Evolutionary conservation across 495 filamentous ascomycete species (phyloP).

Genomic region (Penicillium soppii): DNA sequence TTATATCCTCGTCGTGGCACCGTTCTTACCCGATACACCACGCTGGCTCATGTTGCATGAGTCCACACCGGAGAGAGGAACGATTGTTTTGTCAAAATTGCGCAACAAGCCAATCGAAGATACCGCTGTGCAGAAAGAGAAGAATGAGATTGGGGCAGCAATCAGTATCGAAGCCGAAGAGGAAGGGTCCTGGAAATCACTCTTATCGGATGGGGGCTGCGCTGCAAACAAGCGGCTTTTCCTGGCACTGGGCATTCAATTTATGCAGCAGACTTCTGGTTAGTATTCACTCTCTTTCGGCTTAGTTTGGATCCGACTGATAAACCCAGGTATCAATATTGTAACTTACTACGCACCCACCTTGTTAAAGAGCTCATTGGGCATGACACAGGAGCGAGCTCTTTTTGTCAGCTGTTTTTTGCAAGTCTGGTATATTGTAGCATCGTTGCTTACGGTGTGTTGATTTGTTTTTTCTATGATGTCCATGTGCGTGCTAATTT

Average conservation of each 20-base stretch:
- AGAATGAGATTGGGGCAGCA: conserved; percentile 17
- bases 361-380: conserved; percentile 24
- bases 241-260: conserved; percentile 33
- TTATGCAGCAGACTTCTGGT: conserved; percentile 40
- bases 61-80: conserved; percentile 22
- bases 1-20: conserved; percentile 20
- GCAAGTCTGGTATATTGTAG: conserved; percentile 30
- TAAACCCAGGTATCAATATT: conserved; percentile 24
- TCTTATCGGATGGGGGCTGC: conserved; percentile 25
- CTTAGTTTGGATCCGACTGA: background rate
- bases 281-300: background rate
- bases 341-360: conserved; percentile 34
- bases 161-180: conserved; percentile 15
- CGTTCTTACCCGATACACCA: conserved; percentile 32
- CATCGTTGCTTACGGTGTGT: conserved; percentile 29
- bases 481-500: background rate
- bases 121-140: conserved; percentile 19
- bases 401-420: conserved; percentile 27
- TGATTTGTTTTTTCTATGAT: background rate
- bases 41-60: conserved; percentile 33
- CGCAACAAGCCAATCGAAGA: conserved; percentile 31
- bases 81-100: conserved; percentile 35
- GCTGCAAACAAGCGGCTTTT: conserved; percentile 28
- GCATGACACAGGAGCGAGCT: conserved; percentile 22
- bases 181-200: conserved; percentile 19